Conservation (phyloP, 768 basidiomycete genomes). For the Grammothele lineata region DNA sequence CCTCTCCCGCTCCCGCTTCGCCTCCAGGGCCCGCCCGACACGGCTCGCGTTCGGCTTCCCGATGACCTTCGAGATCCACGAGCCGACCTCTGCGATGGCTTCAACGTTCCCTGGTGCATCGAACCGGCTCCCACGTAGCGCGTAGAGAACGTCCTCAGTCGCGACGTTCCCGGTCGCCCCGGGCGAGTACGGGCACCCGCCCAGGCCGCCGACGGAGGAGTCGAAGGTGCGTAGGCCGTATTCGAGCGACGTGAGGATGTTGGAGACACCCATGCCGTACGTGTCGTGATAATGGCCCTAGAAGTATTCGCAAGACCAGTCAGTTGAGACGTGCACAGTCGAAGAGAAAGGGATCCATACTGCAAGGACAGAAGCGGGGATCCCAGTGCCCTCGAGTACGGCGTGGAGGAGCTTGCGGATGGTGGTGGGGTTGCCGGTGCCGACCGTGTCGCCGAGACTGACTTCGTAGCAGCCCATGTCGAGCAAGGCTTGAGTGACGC, state of each 20-base stretch:
- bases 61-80: constrained; percentile 74
- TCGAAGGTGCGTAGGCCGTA: constrained; percentile 81
- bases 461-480: constrained; percentile 96
- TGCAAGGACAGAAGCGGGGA: constrained; percentile 68
- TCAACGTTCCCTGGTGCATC: constrained; percentile 59
- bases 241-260: constrained; percentile 66
- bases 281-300: constrained; percentile 80
- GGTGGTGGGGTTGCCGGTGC: constrained; percentile 71
- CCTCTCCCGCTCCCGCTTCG: constrained; percentile 39
- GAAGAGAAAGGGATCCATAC: constrained; percentile 32
- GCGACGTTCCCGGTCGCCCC: constrained; percentile 95
- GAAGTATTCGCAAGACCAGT: neutral
- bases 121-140: constrained; percentile 61
- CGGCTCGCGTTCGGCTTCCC: constrained; percentile 70
- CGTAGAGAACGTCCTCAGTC: constrained; percentile 89
- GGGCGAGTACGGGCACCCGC: constrained; percentile 94
- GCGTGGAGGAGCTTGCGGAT: constrained; percentile 67
- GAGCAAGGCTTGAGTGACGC: constrained; percentile 63
- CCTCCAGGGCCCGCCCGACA: constrained; percentile 67
- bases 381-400: constrained; percentile 54
- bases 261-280: constrained; percentile 77
- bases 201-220: constrained; percentile 82
- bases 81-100: constrained; percentile 70
- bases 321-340: neutral
- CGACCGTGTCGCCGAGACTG: constrained; percentile 89